These are phyloP conservation scores for Spongospora subterranea DNA, from an alignment of 208 protist species.

Conservation along the genomic window DNA sequence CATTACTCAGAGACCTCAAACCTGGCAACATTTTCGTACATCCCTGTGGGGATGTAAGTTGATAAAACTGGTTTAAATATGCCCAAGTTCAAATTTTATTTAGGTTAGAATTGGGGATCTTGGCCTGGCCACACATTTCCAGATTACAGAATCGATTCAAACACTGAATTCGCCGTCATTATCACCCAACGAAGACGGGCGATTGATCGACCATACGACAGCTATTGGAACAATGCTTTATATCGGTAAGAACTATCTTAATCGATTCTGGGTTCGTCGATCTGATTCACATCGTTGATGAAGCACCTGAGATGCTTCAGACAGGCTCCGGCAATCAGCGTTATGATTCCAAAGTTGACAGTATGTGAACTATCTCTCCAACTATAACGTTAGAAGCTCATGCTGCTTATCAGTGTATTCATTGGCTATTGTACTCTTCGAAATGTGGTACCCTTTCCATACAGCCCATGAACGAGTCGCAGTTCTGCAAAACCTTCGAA, in stretches of 20 bases:
- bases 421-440: constrained; percentile 30
- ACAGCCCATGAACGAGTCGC: constrained; percentile 18
- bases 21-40: constrained; percentile 44
- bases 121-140: constrained; percentile 38
- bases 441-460: constrained; percentile 35
- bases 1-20: neutral
- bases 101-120: constrained; percentile 47
- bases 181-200: constrained; percentile 16
- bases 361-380: neutral
- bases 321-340: neutral
- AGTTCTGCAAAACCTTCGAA: neutral
- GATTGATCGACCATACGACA: neutral
- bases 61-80: neutral
- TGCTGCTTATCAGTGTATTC: constrained; percentile 33
- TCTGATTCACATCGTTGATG: neutral
- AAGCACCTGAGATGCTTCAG: constrained; percentile 14
- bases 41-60: constrained; percentile 12
- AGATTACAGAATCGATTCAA: constrained; percentile 1
- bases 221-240: constrained; percentile 25
- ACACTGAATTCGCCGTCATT: neutral
- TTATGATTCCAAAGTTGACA: constrained; percentile 50
- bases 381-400: neutral
- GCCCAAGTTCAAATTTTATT: neutral
- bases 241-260: constrained; percentile 3
- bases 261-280: no score